A percentile compares a stretch with the other conserved stretches of the same genome.
Evolutionary conservation across 352 stramenopile genomes (phyloP).

Genomic region (Phytophthora aleatoria): DNA sequence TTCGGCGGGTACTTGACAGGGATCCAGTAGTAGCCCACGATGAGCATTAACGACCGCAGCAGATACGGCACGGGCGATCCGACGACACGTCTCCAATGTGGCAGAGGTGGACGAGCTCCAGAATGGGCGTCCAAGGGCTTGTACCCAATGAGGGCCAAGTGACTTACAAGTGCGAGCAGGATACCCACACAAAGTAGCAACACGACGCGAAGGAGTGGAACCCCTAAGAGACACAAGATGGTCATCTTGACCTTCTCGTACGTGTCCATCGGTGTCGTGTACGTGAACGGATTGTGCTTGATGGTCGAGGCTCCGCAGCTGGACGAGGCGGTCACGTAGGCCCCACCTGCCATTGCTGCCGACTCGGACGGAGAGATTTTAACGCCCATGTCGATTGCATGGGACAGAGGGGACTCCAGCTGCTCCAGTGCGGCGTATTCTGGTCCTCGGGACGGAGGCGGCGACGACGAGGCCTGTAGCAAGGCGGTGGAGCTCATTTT

Average conservation of each 20-base stretch:
- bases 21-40: conserved; percentile 76
- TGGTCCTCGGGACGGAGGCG: conserved; percentile 18
- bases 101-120: conserved; percentile 33
- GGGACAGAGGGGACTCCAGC: conserved; percentile 18
- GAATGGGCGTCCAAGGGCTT: conserved; percentile 43
- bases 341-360: conserved; percentile 16
- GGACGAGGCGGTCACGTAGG: conserved; percentile 33
- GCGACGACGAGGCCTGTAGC: conserved; percentile 25
- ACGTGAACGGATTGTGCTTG: conserved; percentile 64
- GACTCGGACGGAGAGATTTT: conserved; percentile 27
- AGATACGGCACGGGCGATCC: conserved; percentile 44
- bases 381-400: conserved; percentile 31
- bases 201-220: conserved; percentile 61
- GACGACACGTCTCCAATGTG: conserved; percentile 49
- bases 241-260: conserved; percentile 70
- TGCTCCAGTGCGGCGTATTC: conserved; percentile 25
- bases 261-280: conserved; percentile 53
- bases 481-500: conserved; percentile 38
- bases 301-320: conserved; percentile 10
- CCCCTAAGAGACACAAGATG: conserved; percentile 52
- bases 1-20: conserved; percentile 44
- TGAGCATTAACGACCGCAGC: conserved; percentile 55
- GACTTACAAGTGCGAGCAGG: conserved; percentile 43
- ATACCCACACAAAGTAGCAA: conserved; percentile 46
- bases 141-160: conserved; percentile 59